Evolutionary conservation across 169 alveolate genomes (phyloP).

Genomic region (Blepharisma undulans): DNA sequence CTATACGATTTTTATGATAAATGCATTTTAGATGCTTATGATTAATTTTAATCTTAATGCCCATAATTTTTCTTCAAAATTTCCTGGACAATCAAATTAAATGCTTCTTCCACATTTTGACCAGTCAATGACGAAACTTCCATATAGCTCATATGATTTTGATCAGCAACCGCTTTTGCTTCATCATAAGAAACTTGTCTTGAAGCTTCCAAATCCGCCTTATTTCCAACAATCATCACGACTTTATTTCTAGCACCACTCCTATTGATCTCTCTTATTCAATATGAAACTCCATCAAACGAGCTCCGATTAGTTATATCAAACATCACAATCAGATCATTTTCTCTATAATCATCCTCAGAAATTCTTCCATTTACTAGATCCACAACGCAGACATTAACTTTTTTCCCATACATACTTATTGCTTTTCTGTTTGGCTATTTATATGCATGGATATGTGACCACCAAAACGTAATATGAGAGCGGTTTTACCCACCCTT

Average conservation of each 20-base stretch:
- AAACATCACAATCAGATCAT: slow-evolving; percentile 96
- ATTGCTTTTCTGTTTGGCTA: slow-evolving; percentile 22
- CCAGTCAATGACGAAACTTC: slow-evolving; percentile 34
- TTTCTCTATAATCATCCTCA: too few relatives aligned
- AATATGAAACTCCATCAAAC: slow-evolving; percentile 90
- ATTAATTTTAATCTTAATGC: too few relatives aligned
- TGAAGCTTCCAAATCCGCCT: slow-evolving; percentile 91
- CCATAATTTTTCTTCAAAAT: too few relatives aligned
- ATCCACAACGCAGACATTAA: slow-evolving; percentile 95
- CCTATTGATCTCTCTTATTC: slow-evolving; percentile 95
- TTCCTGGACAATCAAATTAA: background rate
- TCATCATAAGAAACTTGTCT: slow-evolving; percentile 90
- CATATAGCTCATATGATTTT: slow-evolving; percentile 76
- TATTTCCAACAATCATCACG: slow-evolving; percentile 93
- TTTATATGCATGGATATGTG: too few relatives aligned
- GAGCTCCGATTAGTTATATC: slow-evolving; percentile 95
- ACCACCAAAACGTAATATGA: too few relatives aligned
- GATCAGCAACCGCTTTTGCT: slow-evolving; percentile 76
- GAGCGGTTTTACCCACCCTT: too few relatives aligned
- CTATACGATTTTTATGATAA: too few relatives aligned
- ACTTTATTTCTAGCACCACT: slow-evolving; percentile 94
- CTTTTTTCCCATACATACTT: slow-evolving; percentile 84
- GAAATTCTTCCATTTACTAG: slow-evolving; percentile 96
- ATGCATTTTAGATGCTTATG: too few relatives aligned
- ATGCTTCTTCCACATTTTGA: slow-evolving; percentile 22